A percentile compares a stretch with the other conserved stretches of the same genome.
Conservation (phyloP, 495 filamentous ascomycete species). For the Penicillium dipodomyicola region DNA sequence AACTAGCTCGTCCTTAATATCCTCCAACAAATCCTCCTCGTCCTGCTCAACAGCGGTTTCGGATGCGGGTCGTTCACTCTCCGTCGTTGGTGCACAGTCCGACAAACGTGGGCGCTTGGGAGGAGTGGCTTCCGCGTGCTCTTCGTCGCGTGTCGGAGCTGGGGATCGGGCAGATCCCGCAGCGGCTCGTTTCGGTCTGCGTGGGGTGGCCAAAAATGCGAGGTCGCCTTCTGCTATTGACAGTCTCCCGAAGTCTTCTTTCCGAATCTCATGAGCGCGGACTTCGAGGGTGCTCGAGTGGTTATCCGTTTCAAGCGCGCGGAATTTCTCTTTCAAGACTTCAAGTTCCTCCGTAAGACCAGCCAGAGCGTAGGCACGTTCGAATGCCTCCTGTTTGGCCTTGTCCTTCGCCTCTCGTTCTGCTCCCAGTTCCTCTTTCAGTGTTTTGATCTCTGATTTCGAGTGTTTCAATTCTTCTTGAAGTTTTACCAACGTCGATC, state of each 20-base stretch:
- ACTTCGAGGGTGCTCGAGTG: constrained; percentile 33
- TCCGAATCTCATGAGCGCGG: constrained; percentile 31
- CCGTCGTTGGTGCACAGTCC: constrained; percentile 43
- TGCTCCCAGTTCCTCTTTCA: constrained; percentile 52
- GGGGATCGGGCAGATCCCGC: constrained; percentile 52
- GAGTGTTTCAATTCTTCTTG: constrained; percentile 79
- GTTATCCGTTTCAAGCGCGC: constrained; percentile 63
- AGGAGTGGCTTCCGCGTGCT: constrained; percentile 51
- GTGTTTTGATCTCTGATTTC: constrained; percentile 50
- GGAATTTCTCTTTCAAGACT: constrained; percentile 58
- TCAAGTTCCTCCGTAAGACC: constrained; percentile 73
- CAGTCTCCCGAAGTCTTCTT: constrained; percentile 28
- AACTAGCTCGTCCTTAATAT: constrained; percentile 59
- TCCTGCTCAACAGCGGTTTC: constrained; percentile 27
- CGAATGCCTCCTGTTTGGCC: constrained; percentile 75
- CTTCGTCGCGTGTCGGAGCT: constrained; percentile 48
- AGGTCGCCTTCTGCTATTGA: constrained; percentile 40
- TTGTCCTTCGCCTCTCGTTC: constrained; percentile 50
- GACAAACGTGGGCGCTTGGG: constrained; percentile 62
- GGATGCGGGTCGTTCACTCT: constrained; percentile 41
- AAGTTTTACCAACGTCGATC: constrained; percentile 69
- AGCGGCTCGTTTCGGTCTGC: constrained; percentile 56
- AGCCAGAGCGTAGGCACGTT: constrained; percentile 68
- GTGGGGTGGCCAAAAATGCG: constrained; percentile 33
- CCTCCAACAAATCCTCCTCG: constrained; percentile 54